These are phyloP conservation scores for Coprinellus micaceus DNA, from an alignment of 768 basidiomycete genomes.

Conservation along the genomic window DNA sequence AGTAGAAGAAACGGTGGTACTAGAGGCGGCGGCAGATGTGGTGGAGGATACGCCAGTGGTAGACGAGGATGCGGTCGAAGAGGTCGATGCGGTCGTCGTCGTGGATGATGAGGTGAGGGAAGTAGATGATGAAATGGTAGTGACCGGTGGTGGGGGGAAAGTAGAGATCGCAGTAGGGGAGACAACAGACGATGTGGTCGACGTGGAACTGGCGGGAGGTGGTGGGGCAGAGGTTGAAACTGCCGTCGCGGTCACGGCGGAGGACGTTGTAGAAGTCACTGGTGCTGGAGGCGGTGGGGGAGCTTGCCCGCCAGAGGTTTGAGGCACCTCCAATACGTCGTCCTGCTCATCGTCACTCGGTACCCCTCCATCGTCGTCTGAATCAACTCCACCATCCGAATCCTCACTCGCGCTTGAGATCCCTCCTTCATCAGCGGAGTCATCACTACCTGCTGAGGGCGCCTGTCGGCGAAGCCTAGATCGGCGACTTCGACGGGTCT, in stretches of 20 bases:
- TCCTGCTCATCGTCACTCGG: too few relatives aligned
- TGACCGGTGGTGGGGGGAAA: not conserved
- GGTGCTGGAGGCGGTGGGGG: too few relatives aligned
- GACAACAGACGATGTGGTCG: not conserved
- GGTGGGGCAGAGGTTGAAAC: not conserved
- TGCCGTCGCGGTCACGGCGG: not conserved
- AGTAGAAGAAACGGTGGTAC: too few relatives aligned
- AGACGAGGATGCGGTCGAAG: too few relatives aligned
- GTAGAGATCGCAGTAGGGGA: not conserved
- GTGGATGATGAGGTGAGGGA: not conserved
- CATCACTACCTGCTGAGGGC: not conserved
- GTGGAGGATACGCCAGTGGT: not conserved
- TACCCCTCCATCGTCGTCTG: not conserved
- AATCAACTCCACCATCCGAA: not conserved
- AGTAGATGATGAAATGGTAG: not conserved
- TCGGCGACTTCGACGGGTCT: not conserved
- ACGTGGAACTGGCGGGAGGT: not conserved
- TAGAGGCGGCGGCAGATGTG: slow-evolving; percentile 28
- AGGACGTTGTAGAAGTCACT: not conserved
- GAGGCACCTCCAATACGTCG: too few relatives aligned
- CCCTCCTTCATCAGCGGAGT: too few relatives aligned
- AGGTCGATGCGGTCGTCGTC: not conserved
- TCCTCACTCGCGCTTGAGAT: too few relatives aligned
- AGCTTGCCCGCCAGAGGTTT: too few relatives aligned
- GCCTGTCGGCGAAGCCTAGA: not conserved